These are phyloP conservation scores for Tilletia setariae DNA, from an alignment of 1,284 basidiomycete species.

Conservation along the genomic window DNA sequence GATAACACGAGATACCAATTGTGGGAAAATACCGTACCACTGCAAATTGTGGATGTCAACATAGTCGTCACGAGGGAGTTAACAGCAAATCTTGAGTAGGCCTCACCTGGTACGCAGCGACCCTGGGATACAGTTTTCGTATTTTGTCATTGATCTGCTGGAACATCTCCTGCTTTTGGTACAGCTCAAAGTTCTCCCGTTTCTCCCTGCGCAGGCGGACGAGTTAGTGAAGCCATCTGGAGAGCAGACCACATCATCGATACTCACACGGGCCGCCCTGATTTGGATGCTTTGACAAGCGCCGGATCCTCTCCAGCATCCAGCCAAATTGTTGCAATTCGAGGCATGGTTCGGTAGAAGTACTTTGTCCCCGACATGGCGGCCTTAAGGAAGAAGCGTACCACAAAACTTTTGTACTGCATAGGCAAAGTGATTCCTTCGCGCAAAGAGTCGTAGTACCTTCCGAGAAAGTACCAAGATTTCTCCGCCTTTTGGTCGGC, in stretches of 20 bases:
- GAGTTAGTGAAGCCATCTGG: neutral
- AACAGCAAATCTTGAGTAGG: neutral
- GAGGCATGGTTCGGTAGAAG: slow-evolving; percentile 91
- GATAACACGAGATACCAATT: slow-evolving; percentile 90
- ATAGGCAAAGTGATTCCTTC: slow-evolving; percentile 57
- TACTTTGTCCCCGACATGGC: slow-evolving; percentile 86
- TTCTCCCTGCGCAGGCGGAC: neutral
- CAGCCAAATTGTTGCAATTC: slow-evolving; percentile 91
- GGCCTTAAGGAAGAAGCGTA: slow-evolving; percentile 71
- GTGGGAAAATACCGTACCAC: slow-evolving; percentile 94
- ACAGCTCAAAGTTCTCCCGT: slow-evolving; percentile 31
- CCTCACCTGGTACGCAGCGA: slow-evolving; percentile 57
- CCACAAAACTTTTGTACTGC: slow-evolving; percentile 58
- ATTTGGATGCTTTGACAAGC: slow-evolving; percentile 26
- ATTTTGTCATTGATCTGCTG: slow-evolving; percentile 58
- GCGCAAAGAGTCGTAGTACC: slow-evolving; percentile 39
- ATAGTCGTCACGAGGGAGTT: no score
- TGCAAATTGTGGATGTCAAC: slow-evolving; percentile 58
- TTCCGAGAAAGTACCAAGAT: slow-evolving; percentile 43
- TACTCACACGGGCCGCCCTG: slow-evolving; percentile 8
- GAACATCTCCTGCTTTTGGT: slow-evolving; percentile 29
- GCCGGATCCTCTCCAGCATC: slow-evolving; percentile 72
- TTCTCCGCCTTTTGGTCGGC: slow-evolving; percentile 63
- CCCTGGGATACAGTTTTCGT: slow-evolving; percentile 66
- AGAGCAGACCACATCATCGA: neutral